These are phyloP conservation scores for Cystobasidiopsis lactophilus DNA, from an alignment of 768 basidiomycete genomes.

Conservation along the genomic window DNA sequence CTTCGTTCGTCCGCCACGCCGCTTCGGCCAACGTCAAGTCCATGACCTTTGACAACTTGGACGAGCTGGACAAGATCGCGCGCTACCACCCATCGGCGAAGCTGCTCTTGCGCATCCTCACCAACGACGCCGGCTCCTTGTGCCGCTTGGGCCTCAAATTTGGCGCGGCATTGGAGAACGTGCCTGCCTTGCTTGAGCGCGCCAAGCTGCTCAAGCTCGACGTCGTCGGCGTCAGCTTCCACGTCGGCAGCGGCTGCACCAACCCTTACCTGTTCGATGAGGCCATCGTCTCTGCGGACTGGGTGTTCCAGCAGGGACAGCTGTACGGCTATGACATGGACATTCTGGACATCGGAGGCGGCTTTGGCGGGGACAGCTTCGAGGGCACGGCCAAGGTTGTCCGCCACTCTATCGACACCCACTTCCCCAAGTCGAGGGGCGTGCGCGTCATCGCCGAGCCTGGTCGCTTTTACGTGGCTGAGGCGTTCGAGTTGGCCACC, in stretches of 20 bases:
- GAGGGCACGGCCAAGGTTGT: slow-evolving; percentile 54
- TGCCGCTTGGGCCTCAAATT: slow-evolving; percentile 90
- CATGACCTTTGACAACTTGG: slow-evolving; percentile 97
- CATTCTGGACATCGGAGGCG: slow-evolving; percentile 83
- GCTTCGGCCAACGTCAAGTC: slow-evolving; percentile 54
- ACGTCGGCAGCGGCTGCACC: slow-evolving; percentile 91
- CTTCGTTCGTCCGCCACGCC: slow-evolving; percentile 73
- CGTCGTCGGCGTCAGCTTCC: slow-evolving; percentile 89
- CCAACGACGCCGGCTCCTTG: slow-evolving; percentile 88
- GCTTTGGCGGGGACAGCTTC: slow-evolving; percentile 76
- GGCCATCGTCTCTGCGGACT: slow-evolving; percentile 58
- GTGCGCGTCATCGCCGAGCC: slow-evolving; percentile 85
- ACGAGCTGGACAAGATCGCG: slow-evolving; percentile 84
- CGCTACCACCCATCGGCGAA: slow-evolving; percentile 57
- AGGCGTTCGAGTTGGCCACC: slow-evolving; percentile 46
- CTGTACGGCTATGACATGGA: slow-evolving; percentile 59
- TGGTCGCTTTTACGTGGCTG: slow-evolving; percentile 63
- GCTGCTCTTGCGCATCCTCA: slow-evolving; percentile 78
- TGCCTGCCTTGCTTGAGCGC: slow-evolving; percentile 53
- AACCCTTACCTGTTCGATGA: slow-evolving; percentile 75
- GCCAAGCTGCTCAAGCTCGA: slow-evolving; percentile 58
- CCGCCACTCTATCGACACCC: slow-evolving; percentile 42
- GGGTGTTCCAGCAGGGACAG: slow-evolving; percentile 68
- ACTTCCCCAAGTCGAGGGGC: slow-evolving; percentile 46
- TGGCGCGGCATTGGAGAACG: slow-evolving; percentile 64